Conservation (phyloP, 352 stramenopile species). For the Pythium scleroteichum region DNA sequence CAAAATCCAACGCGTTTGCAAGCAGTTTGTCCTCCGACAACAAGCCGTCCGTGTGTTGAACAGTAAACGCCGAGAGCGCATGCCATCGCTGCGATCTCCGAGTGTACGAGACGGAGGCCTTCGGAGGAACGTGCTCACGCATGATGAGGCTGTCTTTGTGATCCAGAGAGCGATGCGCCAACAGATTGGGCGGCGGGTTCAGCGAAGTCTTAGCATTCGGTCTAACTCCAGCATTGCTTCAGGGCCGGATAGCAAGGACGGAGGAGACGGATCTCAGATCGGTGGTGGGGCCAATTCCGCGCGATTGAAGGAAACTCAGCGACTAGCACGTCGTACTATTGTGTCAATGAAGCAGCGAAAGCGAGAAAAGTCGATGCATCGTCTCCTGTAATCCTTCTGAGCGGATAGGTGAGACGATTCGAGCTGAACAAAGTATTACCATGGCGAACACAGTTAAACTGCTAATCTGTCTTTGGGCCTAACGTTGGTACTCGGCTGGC, state of each 20-base stretch:
- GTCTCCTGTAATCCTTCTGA: conserved; percentile 19
- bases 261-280: conserved; percentile 16
- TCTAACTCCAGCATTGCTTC: conserved; percentile 33
- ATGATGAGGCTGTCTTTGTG: conserved; percentile 35
- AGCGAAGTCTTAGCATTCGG: conserved; percentile 37
- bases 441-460: too few relatives aligned
- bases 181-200: conserved; percentile 36
- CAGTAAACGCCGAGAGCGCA: conserved; percentile 6
- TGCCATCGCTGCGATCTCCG: neutral
- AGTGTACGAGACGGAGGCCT: neutral
- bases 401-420: conserved; percentile 3
- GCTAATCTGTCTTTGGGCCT: too few relatives aligned
- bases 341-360: conserved; percentile 32
- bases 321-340: conserved; percentile 27
- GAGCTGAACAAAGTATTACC: too few relatives aligned
- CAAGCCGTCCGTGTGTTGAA: conserved; percentile 37
- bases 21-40: conserved; percentile 34
- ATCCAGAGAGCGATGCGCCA: conserved; percentile 52
- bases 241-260: conserved; percentile 29
- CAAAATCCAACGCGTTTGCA: conserved; percentile 43
- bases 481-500: too few relatives aligned
- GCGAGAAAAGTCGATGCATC: conserved; percentile 40
- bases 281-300: conserved; percentile 33
- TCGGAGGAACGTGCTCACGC: conserved; percentile 24
- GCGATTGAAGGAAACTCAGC: conserved; percentile 34